Evolutionary conservation across 2,329 filamentous ascomycete genomes (phyloP).

Genomic region (Ceratocystiopsis minuta): DNA sequence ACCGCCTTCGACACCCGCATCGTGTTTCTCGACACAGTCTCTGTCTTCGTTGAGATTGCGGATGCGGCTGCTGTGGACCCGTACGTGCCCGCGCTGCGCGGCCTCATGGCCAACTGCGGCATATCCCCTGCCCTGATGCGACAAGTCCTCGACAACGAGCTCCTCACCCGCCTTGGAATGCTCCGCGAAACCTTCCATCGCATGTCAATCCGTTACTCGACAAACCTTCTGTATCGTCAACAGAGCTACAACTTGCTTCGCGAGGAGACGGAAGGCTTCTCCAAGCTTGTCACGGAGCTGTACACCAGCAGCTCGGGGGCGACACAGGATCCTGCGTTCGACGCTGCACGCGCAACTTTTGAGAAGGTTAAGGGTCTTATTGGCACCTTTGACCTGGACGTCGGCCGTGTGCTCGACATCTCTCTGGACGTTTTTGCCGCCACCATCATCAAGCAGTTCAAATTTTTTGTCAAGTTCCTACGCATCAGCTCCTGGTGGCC

Average conservation of each 20-base stretch:
- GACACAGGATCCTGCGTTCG: slow-evolving; percentile 43
- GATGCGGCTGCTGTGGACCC: slow-evolving; percentile 26
- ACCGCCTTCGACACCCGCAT: slow-evolving; percentile 42
- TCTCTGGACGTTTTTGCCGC: slow-evolving; percentile 90
- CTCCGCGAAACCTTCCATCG: slow-evolving; percentile 72
- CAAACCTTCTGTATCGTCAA: slow-evolving; percentile 84
- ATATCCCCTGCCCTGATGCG: slow-evolving; percentile 60
- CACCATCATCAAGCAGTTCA: slow-evolving; percentile 77
- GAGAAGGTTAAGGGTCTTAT: slow-evolving; percentile 87
- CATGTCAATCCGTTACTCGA: slow-evolving; percentile 74
- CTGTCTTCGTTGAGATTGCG: slow-evolving; percentile 59
- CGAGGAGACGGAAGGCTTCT: slow-evolving; percentile 92
- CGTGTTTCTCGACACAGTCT: slow-evolving; percentile 68
- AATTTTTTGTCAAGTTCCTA: slow-evolving; percentile 87
- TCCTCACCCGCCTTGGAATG: slow-evolving; percentile 60
- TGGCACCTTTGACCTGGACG: slow-evolving; percentile 91
- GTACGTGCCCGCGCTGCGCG: slow-evolving; percentile 33
- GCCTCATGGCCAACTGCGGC: slow-evolving; percentile 53
- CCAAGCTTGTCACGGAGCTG: slow-evolving; percentile 87
- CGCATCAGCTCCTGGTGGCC: slow-evolving; percentile 96
- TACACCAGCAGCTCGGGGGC: slow-evolving; percentile 59
- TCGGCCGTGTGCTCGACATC: slow-evolving; percentile 84
- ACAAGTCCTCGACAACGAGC: slow-evolving; percentile 59
- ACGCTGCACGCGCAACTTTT: slow-evolving; percentile 69
- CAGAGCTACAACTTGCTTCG: slow-evolving; percentile 91